These are phyloP conservation scores for Dispira parvispora DNA, from an alignment of 192 early-diverging fungal genomes.

Conservation along the genomic window DNA sequence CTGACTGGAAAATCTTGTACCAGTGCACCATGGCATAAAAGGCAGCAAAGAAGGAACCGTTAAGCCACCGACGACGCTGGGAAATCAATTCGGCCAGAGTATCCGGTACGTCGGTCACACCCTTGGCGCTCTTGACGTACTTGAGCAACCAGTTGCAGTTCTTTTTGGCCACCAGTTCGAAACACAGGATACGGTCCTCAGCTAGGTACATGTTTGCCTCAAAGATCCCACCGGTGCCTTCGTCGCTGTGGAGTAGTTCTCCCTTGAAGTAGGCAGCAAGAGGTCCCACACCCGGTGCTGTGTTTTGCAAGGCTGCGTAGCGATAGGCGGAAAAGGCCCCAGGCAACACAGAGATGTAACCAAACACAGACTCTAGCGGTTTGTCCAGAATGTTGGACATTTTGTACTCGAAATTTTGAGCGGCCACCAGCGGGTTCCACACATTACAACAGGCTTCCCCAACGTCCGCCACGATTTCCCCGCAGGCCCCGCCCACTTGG, in stretches of 20 bases:
- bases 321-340: constrained; percentile 95
- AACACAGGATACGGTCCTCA: constrained; percentile 88
- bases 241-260: constrained; percentile 62
- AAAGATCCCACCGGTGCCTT: constrained; percentile 53
- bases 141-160: constrained; percentile 60
- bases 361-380: constrained; percentile 86
- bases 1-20: constrained; percentile 56
- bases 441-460: constrained; percentile 53
- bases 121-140: constrained; percentile 79
- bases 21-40: constrained; percentile 72
- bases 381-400: constrained; percentile 97
- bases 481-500: constrained; percentile 80
- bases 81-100: constrained; percentile 82
- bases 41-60: constrained; percentile 87
- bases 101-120: constrained; percentile 90
- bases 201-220: constrained; percentile 89
- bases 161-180: constrained; percentile 79
- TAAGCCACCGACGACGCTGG: constrained; percentile 93
- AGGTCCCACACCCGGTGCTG: constrained; percentile 36
- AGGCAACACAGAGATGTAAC: constrained; percentile 88
- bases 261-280: constrained; percentile 84
- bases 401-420: constrained; percentile 98
- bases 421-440: constrained; percentile 77
- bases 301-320: constrained; percentile 65
- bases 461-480: constrained; percentile 78